These are phyloP conservation scores for Bruguiera parviflora DNA, from an alignment of 345 rosid genomes.

Conservation along the genomic window DNA sequence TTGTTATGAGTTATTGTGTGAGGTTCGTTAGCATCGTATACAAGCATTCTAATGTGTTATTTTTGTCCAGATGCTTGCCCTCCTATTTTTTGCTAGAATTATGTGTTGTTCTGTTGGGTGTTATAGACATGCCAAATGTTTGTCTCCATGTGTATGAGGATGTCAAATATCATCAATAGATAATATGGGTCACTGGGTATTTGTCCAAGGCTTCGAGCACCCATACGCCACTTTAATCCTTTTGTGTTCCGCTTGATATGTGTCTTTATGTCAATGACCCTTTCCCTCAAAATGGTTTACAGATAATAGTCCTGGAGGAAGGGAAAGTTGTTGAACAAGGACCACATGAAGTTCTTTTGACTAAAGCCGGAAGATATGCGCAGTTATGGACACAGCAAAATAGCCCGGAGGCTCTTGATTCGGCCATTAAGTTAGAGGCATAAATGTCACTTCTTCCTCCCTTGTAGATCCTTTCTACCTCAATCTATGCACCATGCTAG, in stretches of 20 bases:
- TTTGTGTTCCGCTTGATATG: neutral
- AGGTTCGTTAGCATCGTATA: no score
- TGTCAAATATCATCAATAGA: neutral
- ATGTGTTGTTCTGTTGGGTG: neutral
- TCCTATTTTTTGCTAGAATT: neutral
- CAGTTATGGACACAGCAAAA: constrained; percentile 96
- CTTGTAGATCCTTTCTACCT: neutral
- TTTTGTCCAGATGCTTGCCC: no score
- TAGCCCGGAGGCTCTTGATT: constrained; percentile 59
- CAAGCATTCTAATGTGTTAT: no score
- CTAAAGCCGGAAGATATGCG: constrained; percentile 84
- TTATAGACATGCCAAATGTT: neutral
- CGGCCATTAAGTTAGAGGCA: constrained; percentile 42
- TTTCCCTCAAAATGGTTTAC: constrained; percentile 22
- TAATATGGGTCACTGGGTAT: neutral
- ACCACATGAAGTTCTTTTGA: constrained; percentile 73
- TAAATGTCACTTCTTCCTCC: constrained; percentile 11
- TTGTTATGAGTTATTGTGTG: no score
- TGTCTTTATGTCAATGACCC: neutral
- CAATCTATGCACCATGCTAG: neutral
- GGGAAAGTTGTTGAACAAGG: constrained; percentile 97
- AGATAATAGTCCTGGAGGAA: constrained; percentile 89
- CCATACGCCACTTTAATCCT: neutral
- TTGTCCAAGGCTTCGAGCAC: neutral
- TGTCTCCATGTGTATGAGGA: neutral